Evolutionary conservation across 805 yeast genomes (phyloP).

Genomic region (Allodekkera sacchari): DNA sequence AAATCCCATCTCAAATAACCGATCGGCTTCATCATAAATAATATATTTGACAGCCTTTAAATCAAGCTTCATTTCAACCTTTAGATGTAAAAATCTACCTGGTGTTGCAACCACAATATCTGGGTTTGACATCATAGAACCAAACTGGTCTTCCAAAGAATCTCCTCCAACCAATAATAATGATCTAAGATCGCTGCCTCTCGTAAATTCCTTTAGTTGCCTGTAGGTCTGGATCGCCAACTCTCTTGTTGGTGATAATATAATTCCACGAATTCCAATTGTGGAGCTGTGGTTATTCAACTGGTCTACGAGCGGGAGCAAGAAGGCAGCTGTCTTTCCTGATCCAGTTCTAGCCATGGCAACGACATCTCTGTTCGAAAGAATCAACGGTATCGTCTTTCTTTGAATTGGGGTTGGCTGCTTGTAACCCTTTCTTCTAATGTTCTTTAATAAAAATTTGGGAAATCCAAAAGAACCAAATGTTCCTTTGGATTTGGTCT

Average conservation of each 20-base stretch:
- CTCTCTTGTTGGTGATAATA: conserved; percentile 93
- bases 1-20: conserved; percentile 94
- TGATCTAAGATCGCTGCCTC: conserved; percentile 75
- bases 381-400: conserved; percentile 83
- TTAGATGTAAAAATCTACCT: conserved; percentile 91
- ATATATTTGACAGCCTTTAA: conserved; percentile 78
- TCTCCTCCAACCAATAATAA: conserved; percentile 94
- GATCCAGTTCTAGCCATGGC: conserved; percentile 99
- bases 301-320: conserved; percentile 81
- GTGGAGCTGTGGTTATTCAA: conserved; percentile 77
- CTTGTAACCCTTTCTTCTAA: conserved; percentile 76
- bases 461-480: conserved; percentile 89
- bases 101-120: conserved; percentile 96
- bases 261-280: conserved; percentile 82
- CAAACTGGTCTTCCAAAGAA: conserved; percentile 92
- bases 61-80: conserved; percentile 90
- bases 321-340: conserved; percentile 97
- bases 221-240: conserved; percentile 87
- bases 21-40: conserved; percentile 95
- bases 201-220: conserved; percentile 81
- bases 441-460: conserved; percentile 57
- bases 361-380: conserved; percentile 87
- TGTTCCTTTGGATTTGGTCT: conserved; percentile 61
- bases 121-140: conserved; percentile 88
- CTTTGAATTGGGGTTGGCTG: conserved; percentile 98